Base-by-base conservation (phyloP, 1,284 basidiomycete species). In the Moesziomyces antarcticus region DNA sequence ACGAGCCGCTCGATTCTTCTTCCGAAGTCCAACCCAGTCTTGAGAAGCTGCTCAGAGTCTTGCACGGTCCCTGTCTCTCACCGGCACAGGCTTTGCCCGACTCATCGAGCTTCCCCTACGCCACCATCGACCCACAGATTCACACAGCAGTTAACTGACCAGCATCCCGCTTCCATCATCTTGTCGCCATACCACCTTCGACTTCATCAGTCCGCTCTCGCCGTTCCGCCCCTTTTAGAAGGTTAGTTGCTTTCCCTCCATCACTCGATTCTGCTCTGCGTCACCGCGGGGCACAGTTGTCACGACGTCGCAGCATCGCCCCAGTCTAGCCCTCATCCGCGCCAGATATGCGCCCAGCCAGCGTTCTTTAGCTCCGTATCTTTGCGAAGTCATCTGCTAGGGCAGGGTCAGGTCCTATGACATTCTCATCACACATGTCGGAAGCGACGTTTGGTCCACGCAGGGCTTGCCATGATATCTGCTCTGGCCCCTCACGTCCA, bases 141-240 rank as follows among this genome's bases (percentile, higher is more conserved):
- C n/a, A 16, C 30, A 33, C 30, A 13, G 30, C 30, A 33, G 30
- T 13, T 40, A 1, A 59, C 66, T 69, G 66, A 69, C 66, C 52
- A 43, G 45, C 24, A 18, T 24, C 37, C 40, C 37, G 47, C 24
- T 56, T 48, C 20, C 30, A 13, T 13, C 30, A 33, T 33, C 30
- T 33, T 33, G 30, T 33, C 30, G 30, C 30, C 30, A 1, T 13
- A 33, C 11, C 30, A 13, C 27, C 44, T 48, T 20, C 46, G 4
- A 27, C 37, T 50, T 14, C 13, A 25, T 14, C 49, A 69, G 66
- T 58, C 49, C 42, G 37, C 24, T 58, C 55, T 37, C 56, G 66
- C 37, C 66, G 66, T 69, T 52, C 47, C 60, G 48, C 66, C 59
- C 56, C 66, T 69, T 69, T 54, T 55, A 69, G 66, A 69, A 69